These are phyloP conservation scores for Colletotrichum somersetense DNA, from an alignment of 2,329 filamentous ascomycete species.

Conservation along the genomic window DNA sequence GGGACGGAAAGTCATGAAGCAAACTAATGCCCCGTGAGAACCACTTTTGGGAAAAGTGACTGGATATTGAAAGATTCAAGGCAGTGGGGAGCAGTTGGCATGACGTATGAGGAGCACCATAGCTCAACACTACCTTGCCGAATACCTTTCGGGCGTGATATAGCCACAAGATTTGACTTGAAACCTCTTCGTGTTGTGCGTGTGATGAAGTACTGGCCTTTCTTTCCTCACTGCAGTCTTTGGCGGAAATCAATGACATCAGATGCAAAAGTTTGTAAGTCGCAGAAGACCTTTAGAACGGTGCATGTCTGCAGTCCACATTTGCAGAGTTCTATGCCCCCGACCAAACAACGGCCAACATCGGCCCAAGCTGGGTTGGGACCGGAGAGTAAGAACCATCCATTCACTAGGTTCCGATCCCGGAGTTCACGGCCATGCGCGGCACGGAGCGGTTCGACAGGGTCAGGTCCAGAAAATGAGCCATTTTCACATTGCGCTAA, in stretches of 20 bases:
- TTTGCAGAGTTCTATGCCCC: neutral
- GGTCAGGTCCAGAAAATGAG: neutral
- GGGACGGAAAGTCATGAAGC: neutral
- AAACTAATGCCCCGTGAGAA: neutral
- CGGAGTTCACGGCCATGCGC: neutral
- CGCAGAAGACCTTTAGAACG: neutral
- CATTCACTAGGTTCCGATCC: slow-evolving; percentile 17
- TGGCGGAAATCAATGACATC: neutral
- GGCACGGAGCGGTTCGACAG: neutral
- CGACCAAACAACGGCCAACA: slow-evolving; percentile 6
- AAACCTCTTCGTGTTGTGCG: neutral
- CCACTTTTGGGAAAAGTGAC: neutral
- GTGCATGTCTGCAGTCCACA: neutral
- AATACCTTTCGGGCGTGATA: neutral
- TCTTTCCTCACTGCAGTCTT: neutral
- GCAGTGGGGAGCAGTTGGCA: neutral
- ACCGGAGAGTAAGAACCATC: neutral
- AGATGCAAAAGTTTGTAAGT: neutral
- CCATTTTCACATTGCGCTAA: neutral
- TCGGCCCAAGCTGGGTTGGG: slow-evolving; percentile 30
- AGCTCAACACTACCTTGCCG: neutral
- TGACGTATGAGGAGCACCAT: neutral
- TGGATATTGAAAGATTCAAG: neutral
- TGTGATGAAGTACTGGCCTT: neutral
- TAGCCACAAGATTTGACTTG: neutral